These are phyloP conservation scores for Cryptosporidium meleagridis DNA, from an alignment of 169 alveolate genomes.

Conservation along the genomic window DNA sequence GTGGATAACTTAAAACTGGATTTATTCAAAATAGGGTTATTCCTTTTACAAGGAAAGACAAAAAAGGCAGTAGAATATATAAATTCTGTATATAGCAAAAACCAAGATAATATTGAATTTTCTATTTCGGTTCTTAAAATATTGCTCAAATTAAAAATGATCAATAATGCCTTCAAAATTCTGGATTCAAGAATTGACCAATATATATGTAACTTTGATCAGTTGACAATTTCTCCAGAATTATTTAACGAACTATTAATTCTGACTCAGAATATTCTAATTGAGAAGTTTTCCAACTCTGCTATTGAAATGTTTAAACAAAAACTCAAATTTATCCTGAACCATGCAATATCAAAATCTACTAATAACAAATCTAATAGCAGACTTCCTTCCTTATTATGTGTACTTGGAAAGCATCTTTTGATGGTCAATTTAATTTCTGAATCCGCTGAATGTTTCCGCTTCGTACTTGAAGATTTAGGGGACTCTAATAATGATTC, in stretches of 20 bases:
- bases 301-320: constrained; percentile 15
- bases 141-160: constrained; percentile 12
- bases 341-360: neutral
- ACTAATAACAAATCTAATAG: neutral
- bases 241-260: constrained; percentile 16
- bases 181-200: constrained; percentile 1
- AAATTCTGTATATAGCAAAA: constrained; percentile 9
- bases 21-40: constrained; percentile 29
- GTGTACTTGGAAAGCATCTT: constrained; percentile 42
- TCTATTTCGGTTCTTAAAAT: constrained; percentile 28
- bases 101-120: constrained; percentile 13
- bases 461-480: constrained; percentile 8
- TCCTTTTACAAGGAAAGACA: constrained; percentile 30
- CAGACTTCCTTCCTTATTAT: constrained; percentile 3
- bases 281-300: constrained; percentile 27
- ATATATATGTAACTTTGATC: neutral
- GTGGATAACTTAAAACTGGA: constrained; percentile 25
- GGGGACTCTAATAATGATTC: neutral
- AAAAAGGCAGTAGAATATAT: constrained; percentile 41
- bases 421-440: neutral
- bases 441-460: constrained; percentile 58
- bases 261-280: neutral
- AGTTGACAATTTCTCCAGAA: neutral
- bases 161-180: neutral
- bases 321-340: neutral